A percentile compares a stretch with the other conserved stretches of the same genome.
Evolutionary conservation across 257 asterid species (phyloP).

Genomic region (Petunia secreta): DNA sequence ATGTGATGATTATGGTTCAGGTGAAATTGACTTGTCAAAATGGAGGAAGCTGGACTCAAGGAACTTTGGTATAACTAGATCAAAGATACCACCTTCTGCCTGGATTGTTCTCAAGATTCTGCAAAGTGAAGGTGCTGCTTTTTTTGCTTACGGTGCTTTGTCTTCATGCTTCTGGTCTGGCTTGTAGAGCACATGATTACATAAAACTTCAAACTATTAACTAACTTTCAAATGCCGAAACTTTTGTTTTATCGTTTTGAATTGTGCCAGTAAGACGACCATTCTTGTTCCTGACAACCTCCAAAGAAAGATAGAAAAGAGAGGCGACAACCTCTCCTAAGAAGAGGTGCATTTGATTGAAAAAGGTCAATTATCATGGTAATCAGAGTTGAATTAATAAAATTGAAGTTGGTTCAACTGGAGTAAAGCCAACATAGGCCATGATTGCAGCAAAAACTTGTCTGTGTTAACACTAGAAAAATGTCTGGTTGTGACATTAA

Average conservation of each 20-base stretch:
- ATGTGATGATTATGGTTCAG: constrained; percentile 35
- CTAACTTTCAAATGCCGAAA: background rate
- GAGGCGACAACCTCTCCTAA: background rate
- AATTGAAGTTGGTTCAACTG: background rate
- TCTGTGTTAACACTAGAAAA: background rate
- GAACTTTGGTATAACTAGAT: constrained; percentile 58
- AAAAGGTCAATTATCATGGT: no score
- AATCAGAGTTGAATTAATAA: constrained; percentile 14
- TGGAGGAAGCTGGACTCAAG: constrained; percentile 77
- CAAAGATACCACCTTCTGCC: constrained; percentile 60
- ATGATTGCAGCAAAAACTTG: background rate
- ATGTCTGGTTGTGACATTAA: background rate
- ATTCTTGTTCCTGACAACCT: background rate
- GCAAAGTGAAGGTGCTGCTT: constrained; percentile 55
- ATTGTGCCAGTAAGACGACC: background rate
- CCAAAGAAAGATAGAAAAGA: no score
- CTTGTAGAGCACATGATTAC: background rate
- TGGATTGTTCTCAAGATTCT: constrained; percentile 61
- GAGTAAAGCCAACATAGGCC: background rate
- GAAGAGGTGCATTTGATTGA: constrained; percentile 1
- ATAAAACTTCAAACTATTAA: background rate
- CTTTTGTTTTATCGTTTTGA: constrained; percentile 2
- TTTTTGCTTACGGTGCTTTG: background rate
- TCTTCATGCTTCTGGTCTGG: constrained; percentile 7
- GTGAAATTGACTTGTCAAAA: constrained; percentile 47